phyloP scores from a whole-genome alignment of 2,329 filamentous ascomycete genomes.

The Pseudogymnoascus sp. region DNA sequence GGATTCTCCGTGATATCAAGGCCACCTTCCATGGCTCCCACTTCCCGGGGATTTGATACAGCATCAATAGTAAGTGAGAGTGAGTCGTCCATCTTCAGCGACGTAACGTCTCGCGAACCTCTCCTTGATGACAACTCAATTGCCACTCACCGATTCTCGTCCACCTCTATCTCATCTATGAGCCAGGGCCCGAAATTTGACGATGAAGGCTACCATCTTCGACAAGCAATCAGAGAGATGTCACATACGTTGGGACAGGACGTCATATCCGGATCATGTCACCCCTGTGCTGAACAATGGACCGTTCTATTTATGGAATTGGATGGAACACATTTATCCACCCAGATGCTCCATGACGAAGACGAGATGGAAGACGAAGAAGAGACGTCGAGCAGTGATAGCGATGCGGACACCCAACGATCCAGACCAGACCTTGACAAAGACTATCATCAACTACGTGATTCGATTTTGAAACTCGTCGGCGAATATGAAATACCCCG shows the following conservation, averaged over 20 bases:
- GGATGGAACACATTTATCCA: conserved; percentile 60
- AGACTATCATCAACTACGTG: conserved; percentile 72
- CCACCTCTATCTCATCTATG: conserved; percentile 35
- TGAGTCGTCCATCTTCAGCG: conserved; percentile 63
- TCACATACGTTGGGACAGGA: conserved; percentile 55
- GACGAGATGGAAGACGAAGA: conserved; percentile 57
- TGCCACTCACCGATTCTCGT: conserved; percentile 46
- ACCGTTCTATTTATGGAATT: conserved; percentile 69
- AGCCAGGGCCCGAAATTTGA: conserved; percentile 44
- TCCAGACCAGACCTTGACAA: conserved; percentile 59
- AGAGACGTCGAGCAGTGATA: conserved; percentile 53
- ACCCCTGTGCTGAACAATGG: conserved; percentile 79
- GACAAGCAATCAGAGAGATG: conserved; percentile 63
- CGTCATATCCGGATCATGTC: conserved; percentile 56
- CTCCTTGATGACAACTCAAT: conserved; percentile 45
- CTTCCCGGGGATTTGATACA: conserved; percentile 49
- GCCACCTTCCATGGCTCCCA: conserved; percentile 44
- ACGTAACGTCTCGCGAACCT: conserved; percentile 56
- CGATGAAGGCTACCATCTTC: conserved; percentile 56
- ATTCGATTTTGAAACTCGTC: conserved; percentile 71
- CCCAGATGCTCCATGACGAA: conserved; percentile 63
- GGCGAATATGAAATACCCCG: conserved; percentile 75
- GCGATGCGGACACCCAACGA: conserved; percentile 47
- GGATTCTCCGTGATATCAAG: conserved; percentile 46
- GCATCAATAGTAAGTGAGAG: conserved; percentile 65